A percentile compares a stretch with the other conserved stretches of the same genome.
phyloP scores from a whole-genome alignment of 1,284 basidiomycete genomes.

The Fomitopsis schrenkii region DNA sequence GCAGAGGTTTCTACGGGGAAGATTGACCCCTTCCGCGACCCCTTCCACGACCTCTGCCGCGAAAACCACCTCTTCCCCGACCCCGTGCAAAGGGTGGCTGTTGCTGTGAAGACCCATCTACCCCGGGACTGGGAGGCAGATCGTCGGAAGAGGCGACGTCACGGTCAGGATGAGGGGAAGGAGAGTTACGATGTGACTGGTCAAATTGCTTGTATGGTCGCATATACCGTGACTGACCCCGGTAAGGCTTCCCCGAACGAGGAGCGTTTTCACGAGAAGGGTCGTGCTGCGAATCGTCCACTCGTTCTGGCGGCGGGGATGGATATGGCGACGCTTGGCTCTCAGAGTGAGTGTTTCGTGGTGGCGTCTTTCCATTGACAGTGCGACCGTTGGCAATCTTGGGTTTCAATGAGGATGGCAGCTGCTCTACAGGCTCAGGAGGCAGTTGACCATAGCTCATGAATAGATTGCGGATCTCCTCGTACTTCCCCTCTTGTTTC shows the following conservation, averaged over 20 bases:
- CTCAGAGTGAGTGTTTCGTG: neutral
- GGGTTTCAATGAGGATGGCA: neutral
- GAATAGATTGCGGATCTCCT: slow-evolving; percentile 52
- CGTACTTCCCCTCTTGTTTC: slow-evolving; percentile 31
- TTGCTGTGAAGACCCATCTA: neutral
- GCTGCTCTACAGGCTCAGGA: neutral
- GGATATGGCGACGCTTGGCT: neutral
- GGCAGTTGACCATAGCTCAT: slow-evolving; percentile 47
- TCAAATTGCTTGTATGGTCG: slow-evolving; percentile 2
- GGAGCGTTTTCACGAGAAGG: neutral
- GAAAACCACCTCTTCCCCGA: slow-evolving; percentile 26
- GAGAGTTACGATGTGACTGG: neutral
- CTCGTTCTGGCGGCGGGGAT: neutral
- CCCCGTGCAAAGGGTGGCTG: slow-evolving; percentile 9
- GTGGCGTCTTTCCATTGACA: neutral
- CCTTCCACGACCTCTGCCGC: slow-evolving; percentile 36
- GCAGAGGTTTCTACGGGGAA: neutral
- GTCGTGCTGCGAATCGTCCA: neutral
- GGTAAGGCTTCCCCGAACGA: neutral
- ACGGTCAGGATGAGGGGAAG: neutral
- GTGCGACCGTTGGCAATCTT: neutral
- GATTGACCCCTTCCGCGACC: slow-evolving; percentile 29
- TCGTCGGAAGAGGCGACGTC: neutral
- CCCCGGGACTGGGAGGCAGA: neutral
- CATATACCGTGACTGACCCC: neutral